Conservation (phyloP, 345 rosid species). For the Sonneratia caseolaris region DNA sequence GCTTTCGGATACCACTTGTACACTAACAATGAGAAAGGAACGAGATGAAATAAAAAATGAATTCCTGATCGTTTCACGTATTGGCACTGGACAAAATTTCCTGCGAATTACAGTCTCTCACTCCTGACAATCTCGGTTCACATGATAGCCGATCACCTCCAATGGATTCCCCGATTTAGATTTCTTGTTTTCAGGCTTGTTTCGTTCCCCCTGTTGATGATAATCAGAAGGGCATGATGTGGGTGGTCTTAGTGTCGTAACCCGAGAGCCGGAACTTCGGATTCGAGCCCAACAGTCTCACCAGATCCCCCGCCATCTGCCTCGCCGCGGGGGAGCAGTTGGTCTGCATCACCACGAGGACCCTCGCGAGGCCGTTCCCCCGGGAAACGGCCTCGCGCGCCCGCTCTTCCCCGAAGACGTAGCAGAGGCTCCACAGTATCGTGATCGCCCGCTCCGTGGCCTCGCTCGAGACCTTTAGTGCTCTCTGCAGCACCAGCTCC, state of each 20-base stretch:
- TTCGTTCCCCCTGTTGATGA: neutral
- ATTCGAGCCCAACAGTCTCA: constrained; percentile 48
- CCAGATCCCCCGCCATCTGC: constrained; percentile 64
- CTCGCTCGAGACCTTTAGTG: constrained; percentile 55
- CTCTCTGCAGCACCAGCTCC: constrained; percentile 54
- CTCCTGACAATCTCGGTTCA: neutral
- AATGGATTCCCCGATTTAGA: no score
- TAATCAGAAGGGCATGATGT: constrained; percentile 77
- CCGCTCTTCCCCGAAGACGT: constrained; percentile 47
- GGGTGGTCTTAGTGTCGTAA: constrained; percentile 83
- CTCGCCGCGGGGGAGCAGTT: constrained; percentile 60
- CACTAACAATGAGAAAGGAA: neutral
- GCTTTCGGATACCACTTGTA: neutral
- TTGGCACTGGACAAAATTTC: neutral
- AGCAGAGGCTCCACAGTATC: constrained; percentile 76
- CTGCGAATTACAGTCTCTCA: neutral
- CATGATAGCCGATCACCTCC: neutral
- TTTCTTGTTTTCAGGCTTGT: no score
- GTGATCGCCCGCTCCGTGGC: constrained; percentile 84
- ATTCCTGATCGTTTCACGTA: neutral
- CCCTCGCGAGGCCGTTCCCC: constrained; percentile 60
- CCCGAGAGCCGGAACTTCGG: constrained; percentile 42
- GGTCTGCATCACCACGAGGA: constrained; percentile 77
- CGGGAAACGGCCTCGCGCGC: constrained; percentile 58
- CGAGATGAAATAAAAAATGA: neutral